These are phyloP conservation scores for Pseudognaphalium luteoalbum DNA, from an alignment of 129 eudicot species.

Conservation along the genomic window DNA sequence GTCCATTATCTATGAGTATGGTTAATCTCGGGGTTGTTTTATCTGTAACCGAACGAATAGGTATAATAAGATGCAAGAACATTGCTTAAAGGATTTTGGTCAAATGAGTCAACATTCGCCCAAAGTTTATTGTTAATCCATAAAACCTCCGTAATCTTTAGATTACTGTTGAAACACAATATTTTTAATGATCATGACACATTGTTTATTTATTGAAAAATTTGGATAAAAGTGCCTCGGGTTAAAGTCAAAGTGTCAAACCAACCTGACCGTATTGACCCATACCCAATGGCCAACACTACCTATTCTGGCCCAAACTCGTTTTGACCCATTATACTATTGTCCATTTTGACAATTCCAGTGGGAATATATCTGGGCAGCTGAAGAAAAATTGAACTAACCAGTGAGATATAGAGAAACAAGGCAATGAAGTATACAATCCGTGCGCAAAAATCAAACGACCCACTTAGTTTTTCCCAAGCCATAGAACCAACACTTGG, in stretches of 20 bases:
- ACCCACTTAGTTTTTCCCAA: constrained; percentile 62
- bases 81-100: background rate
- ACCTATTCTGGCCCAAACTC: background rate
- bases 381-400: background rate
- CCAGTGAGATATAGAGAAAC: constrained; percentile 70
- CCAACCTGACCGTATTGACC: background rate
- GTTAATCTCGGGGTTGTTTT: background rate
- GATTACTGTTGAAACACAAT: background rate
- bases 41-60: background rate
- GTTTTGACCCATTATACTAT: background rate
- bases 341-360: background rate
- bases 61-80: too few relatives aligned
- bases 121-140: background rate
- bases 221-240: background rate
- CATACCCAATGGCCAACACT: background rate
- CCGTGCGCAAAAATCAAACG: constrained; percentile 54
- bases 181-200: background rate
- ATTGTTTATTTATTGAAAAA: background rate
- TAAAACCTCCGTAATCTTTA: background rate
- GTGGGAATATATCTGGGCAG: background rate
- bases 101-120: background rate
- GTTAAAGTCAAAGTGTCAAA: background rate
- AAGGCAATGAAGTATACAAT: constrained; percentile 63
- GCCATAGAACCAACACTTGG: constrained; percentile 77
- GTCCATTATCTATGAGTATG: background rate